A percentile compares a stretch with the other conserved stretches of the same genome.
Conservation (phyloP, 345 rosid species). For the Bretschneidera sinensis region DNA sequence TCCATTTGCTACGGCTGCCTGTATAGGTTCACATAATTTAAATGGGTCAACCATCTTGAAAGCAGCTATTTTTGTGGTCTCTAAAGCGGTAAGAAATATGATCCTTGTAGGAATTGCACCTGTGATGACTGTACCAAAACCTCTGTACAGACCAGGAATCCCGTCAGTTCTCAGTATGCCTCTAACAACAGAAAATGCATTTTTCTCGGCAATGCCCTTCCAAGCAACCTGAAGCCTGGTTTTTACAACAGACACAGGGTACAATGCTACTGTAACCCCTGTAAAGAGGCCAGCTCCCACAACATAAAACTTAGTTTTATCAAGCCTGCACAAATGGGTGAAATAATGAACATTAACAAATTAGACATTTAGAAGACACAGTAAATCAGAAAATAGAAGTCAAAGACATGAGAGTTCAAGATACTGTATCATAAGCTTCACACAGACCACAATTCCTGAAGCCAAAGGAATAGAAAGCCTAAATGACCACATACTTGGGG, state of each 20-base stretch:
- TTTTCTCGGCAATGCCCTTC: constrained; percentile 67
- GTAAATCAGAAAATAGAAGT: not conserved
- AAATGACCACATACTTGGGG: not conserved
- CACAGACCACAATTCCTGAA: not conserved
- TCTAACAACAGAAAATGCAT: constrained; percentile 65
- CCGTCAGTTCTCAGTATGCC: constrained; percentile 79
- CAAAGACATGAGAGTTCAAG: not conserved
- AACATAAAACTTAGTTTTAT: constrained; percentile 82
- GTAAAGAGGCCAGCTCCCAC: constrained; percentile 96
- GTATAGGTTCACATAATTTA: constrained; percentile 61
- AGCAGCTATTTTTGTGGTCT: constrained; percentile 79
- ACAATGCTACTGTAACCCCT: constrained; percentile 82
- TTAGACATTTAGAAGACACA: not conserved
- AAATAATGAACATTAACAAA: constrained; percentile 15
- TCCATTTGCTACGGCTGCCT: constrained; percentile 94
- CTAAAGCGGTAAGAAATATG: constrained; percentile 79
- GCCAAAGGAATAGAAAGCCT: too few relatives aligned
- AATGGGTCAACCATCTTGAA: constrained; percentile 65
- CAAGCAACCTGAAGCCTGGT: constrained; percentile 97
- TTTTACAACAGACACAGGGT: constrained; percentile 87
- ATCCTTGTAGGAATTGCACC: constrained; percentile 93
- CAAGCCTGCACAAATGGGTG: constrained; percentile 62
- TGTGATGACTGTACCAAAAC: constrained; percentile 92
- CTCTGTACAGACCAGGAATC: constrained; percentile 87
- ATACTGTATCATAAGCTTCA: not conserved